Percentiles rank a stretch among this genome's conserved stretches.
Evolutionary conservation across 306 rosid species (phyloP).

Genomic region (Trifolium pratense): DNA sequence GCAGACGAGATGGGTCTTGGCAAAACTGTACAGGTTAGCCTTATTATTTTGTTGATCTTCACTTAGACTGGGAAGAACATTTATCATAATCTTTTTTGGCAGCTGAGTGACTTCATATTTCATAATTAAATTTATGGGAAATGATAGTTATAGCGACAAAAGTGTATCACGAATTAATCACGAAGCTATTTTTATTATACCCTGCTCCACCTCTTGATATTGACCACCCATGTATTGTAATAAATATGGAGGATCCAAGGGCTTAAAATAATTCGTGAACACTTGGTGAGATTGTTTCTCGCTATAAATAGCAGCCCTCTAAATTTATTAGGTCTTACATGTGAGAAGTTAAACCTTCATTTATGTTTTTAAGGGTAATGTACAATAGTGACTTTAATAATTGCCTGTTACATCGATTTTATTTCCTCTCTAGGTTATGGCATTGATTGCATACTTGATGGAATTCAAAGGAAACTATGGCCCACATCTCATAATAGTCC

Average conservation of each 20-base stretch:
- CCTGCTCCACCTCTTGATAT: no score
- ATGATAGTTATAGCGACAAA: no score
- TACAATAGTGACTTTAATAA: conserved; percentile 20
- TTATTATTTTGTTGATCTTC: conserved; percentile 7
- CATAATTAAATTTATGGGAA: conserved; percentile 21
- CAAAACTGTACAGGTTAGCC: conserved; percentile 94
- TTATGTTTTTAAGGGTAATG: conserved; percentile 16
- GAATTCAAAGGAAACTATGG: conserved; percentile 99
- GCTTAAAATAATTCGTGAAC: no score
- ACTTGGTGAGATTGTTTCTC: no score
- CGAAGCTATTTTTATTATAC: no score
- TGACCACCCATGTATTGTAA: no score
- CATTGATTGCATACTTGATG: conserved; percentile 97
- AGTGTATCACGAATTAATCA: no score
- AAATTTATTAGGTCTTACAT: conserved; percentile 3
- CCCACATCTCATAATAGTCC: conserved; percentile 99
- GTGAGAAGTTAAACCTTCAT: conserved; percentile 30
- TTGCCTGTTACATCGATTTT: conserved; percentile 7
- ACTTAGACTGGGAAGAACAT: conserved; percentile 26
- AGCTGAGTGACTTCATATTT: conserved; percentile 9
- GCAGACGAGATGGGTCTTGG: conserved; percentile 99
- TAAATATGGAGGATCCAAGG: no score
- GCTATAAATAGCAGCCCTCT: no score
- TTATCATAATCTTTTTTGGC: conserved; percentile 16
- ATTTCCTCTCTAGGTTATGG: conserved; percentile 79